Base-by-base conservation (phyloP, 805 yeast species). In the Ogataea polymorpha region DNA sequence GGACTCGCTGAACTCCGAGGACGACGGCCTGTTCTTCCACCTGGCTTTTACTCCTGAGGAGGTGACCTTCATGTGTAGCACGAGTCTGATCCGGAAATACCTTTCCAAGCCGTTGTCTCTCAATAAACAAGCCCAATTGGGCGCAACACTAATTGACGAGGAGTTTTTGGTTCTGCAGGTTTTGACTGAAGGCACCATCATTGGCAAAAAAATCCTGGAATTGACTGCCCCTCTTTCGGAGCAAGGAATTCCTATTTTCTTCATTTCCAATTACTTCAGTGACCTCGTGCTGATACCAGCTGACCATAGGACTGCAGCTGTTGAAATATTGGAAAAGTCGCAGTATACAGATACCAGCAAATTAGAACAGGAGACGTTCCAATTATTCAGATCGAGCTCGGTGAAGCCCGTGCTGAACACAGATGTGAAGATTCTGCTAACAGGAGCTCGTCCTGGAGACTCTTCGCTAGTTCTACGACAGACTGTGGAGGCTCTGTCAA, bases 21-120 rank as follows among this genome's bases (percentile, higher is more conserved):
- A 66, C 21, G 75, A 68, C 38, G 68, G 70, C 23, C 54, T 56
- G 37, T 79, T 81, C 54, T 74, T 78, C 52, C 84, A 78, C 53
- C 65, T 81, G 25, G 81, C 84, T 2, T 74, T 76, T 51, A 77
- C 84, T 1, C 82, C 82, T 0, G 57, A 64, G n/a, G 86, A 80
- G 51, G 74, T 82, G 46, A 79, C 86, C 0, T 61, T 81, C 6
- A 79, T 81, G 48, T 75, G 80, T 45, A 64, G 79, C 1, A 56
- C 65, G 2, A 48, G 50, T 6, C 45, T 68, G n/a, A 66, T 75
- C 41, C 49, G 59, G 1, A 46, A 48, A 16, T 59, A 67, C 11
- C 72, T 81, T 46, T 51, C 49, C 1, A 61, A 66, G 15, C 67
- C 76, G 1, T 58, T 79, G 18, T 39, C 52, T 2, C 44, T 63